Evolutionary conservation across 2,329 filamentous ascomycete genomes (phyloP), one percentile per base, ranked within the genome.

Genomic region (Colletotrichum sansevieriae): DNA sequence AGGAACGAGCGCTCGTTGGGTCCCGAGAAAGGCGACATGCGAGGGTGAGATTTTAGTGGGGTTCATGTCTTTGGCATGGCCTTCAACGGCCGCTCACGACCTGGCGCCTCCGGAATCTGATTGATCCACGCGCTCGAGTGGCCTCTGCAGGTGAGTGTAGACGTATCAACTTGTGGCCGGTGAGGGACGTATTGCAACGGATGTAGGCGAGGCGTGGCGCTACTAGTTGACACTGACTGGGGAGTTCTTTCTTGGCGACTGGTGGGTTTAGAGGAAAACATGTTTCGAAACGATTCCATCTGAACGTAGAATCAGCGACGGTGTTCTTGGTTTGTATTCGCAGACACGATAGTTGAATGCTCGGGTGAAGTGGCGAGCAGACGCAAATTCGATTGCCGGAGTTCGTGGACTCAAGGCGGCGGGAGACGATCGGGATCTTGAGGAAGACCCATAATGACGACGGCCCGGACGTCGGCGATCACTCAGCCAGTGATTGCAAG

Each of bases 11-110:
- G 11, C 7, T 49, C 12, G 47, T 22, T 25, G 61, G 49, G 54
- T 33, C 18, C 56, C 35, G 29, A 61, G 49, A 65, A 69, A 66
- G 56, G 25, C 57, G 44, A 69, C 33, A 63, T 25, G 25, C 25
- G 25, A 25, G 25, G 4, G 25, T 67, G 55, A 70, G 67, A 70
- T 70, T 70, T 70, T 70, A 70, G 67, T 29, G 41, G 3, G 49
- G 61, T 61, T 22, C 49, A 56, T 37, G 49, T 56, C 62, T 43
- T 43, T 56, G 41, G 35, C 54, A 68, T 55, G 62, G 62, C 47
- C 33, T 55, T 37, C 51, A 60, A 56, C 43, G 49, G 29, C 43
- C 54, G 47, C 49, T 35, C 51, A 46, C 11, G 35, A 22, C 52
- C 25, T 55, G 35, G 49, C 25, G 51, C 35, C 13, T 46, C 41